Percentiles rank a stretch among this genome's conserved stretches.
Evolutionary conservation across 2,329 filamentous ascomycete genomes (phyloP).

Genomic region (Exophiala sp.): DNA sequence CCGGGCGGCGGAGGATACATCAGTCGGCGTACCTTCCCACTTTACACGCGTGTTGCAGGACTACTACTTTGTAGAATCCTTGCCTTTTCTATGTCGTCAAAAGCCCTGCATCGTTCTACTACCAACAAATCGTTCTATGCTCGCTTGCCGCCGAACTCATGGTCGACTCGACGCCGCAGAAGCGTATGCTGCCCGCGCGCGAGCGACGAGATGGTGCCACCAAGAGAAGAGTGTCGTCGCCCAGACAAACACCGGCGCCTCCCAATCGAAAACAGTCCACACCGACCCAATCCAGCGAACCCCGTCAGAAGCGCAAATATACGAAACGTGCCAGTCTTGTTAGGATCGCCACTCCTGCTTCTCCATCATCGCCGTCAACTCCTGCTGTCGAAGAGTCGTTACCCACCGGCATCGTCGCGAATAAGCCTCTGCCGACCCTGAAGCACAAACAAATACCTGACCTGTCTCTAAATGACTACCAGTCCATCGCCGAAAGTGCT

Average conservation of each 20-base stretch:
- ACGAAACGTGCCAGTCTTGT: constrained; percentile 30
- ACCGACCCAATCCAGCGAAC: constrained; percentile 26
- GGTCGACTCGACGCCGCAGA: constrained; percentile 37
- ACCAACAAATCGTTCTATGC: background rate
- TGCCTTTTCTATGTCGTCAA: no score
- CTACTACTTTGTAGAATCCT: no score
- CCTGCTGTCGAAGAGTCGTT: constrained; percentile 37
- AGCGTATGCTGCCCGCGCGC: constrained; percentile 40
- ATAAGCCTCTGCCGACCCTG: constrained; percentile 50
- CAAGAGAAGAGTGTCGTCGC: constrained; percentile 38
- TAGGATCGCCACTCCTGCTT: constrained; percentile 29
- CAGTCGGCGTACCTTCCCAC: background rate
- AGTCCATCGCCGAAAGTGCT: constrained; percentile 55
- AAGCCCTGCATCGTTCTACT: no score
- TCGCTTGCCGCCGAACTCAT: constrained; percentile 7
- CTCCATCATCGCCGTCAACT: constrained; percentile 30
- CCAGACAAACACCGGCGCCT: constrained; percentile 19
- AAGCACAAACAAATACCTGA: constrained; percentile 44
- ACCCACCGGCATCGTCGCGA: constrained; percentile 50
- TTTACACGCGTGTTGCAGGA: no score
- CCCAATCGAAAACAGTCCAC: constrained; percentile 28
- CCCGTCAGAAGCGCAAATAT: constrained; percentile 33
- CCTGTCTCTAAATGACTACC: constrained; percentile 51
- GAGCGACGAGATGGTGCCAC: constrained; percentile 41
- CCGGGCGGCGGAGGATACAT: background rate